Conservation (phyloP, 192 early-diverging fungal genomes). For the Gryganskiella cystojenkinii region DNA sequence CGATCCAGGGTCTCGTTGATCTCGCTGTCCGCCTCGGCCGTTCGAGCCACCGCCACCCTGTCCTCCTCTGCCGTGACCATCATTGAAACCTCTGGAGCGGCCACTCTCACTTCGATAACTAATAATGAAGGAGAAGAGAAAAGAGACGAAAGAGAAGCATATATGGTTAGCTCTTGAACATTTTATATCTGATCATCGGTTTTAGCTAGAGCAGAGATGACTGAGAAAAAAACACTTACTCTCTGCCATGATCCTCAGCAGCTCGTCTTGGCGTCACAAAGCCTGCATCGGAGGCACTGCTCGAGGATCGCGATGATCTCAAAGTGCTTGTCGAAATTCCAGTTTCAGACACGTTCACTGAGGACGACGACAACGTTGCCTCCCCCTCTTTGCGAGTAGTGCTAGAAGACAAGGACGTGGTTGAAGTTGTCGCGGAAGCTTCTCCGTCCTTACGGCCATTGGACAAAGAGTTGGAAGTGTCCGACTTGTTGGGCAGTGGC, state of each 20-base stretch:
- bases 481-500: slow-evolving; percentile 3
- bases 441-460: slow-evolving; percentile 7
- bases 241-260: slow-evolving; percentile 15
- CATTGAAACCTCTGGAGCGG: neutral
- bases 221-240: slow-evolving; percentile 8
- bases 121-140: too few relatives aligned
- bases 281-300: too few relatives aligned
- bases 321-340: neutral
- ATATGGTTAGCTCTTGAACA: too few relatives aligned
- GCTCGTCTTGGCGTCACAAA: neutral
- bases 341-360: neutral
- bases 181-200: too few relatives aligned
- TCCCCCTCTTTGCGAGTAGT: too few relatives aligned
- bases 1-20: too few relatives aligned
- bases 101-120: neutral
- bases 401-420: too few relatives aligned
- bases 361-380: too few relatives aligned
- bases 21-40: neutral
- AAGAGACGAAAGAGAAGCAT: too few relatives aligned
- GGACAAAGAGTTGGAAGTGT: slow-evolving; percentile 17
- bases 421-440: neutral
- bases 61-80: neutral
- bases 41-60: neutral
- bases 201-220: neutral
- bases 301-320: too few relatives aligned